Evolutionary conservation across 129 eudicot species (phyloP).

Genomic region (Heracleum sosnowskyi): DNA sequence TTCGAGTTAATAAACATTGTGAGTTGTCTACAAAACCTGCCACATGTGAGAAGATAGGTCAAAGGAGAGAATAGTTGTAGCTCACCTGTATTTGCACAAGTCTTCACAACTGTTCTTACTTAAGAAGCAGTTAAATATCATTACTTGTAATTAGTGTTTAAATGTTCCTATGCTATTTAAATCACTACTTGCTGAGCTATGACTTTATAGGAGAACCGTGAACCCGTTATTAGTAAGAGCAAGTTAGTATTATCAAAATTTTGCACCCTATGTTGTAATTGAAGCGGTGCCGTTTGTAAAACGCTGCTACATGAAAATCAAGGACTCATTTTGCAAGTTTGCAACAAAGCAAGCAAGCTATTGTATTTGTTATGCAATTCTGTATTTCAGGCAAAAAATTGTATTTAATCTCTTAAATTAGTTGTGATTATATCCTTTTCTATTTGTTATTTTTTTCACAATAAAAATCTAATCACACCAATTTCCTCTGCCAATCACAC

Average conservation of each 20-base stretch:
- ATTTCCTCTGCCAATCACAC: no score
- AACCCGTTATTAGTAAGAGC: not conserved
- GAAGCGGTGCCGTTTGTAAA: no score
- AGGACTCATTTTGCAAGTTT: no score
- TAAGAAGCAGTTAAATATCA: not conserved
- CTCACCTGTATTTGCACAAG: not conserved
- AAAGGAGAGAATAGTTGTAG: not conserved
- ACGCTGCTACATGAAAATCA: no score
- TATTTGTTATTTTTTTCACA: no score
- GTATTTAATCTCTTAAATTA: no score
- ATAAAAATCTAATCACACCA: no score
- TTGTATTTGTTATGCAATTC: no score
- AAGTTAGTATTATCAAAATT: not conserved
- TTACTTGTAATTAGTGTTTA: not conserved
- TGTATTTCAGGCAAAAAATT: no score
- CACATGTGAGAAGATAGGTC: not conserved
- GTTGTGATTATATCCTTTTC: no score
- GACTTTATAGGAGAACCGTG: not conserved
- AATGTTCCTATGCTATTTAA: not conserved
- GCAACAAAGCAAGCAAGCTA: no score
- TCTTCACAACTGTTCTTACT: not conserved
- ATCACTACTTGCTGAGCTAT: not conserved
- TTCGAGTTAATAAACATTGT: conserved; percentile 23
- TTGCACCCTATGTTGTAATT: not conserved
- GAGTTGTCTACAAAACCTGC: not conserved